Conservation (phyloP, 768 basidiomycete genomes). For the Pleurotus giganteus region DNA sequence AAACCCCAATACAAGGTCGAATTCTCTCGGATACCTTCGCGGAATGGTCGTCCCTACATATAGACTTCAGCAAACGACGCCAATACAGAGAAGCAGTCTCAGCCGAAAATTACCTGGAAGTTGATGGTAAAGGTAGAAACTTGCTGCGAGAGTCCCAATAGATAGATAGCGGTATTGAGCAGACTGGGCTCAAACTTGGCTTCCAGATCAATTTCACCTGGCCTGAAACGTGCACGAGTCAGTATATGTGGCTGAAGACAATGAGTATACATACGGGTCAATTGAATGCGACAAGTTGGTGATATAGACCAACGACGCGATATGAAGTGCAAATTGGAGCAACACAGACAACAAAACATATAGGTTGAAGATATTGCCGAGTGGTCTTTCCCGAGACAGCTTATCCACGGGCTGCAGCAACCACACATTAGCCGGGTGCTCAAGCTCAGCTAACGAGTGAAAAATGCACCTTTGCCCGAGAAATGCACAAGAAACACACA, state of each 20-base stretch:
- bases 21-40: constrained; percentile 97
- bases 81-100: neutral
- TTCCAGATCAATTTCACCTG: constrained; percentile 84
- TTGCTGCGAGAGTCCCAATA: constrained; percentile 93
- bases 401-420: constrained; percentile 90
- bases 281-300: constrained; percentile 76
- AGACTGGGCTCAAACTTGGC: constrained; percentile 95
- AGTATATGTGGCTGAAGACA: constrained; percentile 5
- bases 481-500: constrained; percentile 98
- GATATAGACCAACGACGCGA: constrained; percentile 88
- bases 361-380: constrained; percentile 95
- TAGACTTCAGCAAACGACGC: neutral
- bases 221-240: constrained; percentile 30
- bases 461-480: constrained; percentile 81
- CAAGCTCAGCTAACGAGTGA: too few species aligned
- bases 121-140: constrained; percentile 99
- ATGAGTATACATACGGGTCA: constrained; percentile 62
- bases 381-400: constrained; percentile 87
- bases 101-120: constrained; percentile 82
- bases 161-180: constrained; percentile 95
- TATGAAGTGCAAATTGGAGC: constrained; percentile 92
- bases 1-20: constrained; percentile 91
- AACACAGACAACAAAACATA: constrained; percentile 93
- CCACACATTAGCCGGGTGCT: too few species aligned
- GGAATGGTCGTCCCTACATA: constrained; percentile 87